Evolutionary conservation across 805 yeast genomes (phyloP), one percentile per base, ranked within the genome.

Genomic region (Candida rishiriensis): DNA sequence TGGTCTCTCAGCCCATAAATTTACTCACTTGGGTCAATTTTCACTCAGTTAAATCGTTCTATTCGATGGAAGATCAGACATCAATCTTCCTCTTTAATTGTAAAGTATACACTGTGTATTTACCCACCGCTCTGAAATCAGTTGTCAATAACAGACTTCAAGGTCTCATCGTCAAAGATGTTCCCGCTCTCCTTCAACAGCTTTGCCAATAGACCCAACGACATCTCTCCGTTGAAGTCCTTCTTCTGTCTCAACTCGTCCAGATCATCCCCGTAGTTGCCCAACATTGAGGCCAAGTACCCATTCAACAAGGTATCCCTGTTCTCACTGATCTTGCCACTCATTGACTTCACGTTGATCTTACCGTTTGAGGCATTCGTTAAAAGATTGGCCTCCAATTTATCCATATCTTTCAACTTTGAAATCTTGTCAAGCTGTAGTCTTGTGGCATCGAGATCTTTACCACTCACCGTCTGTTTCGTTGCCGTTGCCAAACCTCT

Each of bases 161-260:
- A 52, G 26, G 78, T 69, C 38, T 77, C 81, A 29, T 71, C 72
- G 54, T 79, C 84, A 60, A 79, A 81, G 65, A 81, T 69, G 50
- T 78, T 75, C 13, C 76, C 69, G 12, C 83, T 81, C 34, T 76
- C 75, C 55, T 79, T 82, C 42, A 81, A 66, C 8, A 79, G 68
- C 51, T 76, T 75, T 3, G 84, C 85, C 52, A 81, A 61, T 41
- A 77, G 53, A 11, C 74, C 73, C 44, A 83, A 67, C 26, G 86
- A 80, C 52, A 74, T 76, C 29, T 69, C 72, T 14, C 52, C 51
- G 10, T 72, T 72, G 54, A 84, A 84, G 58, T 83, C 88, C 10
- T 81, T 83, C 31, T 81, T 78, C 43, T 71, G 69, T 57, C 89
- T 76, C 48, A 82, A 64, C 42, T 69, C 68, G 53, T 79, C 81